phyloP scores from a whole-genome alignment of 139 green algal species.

The Chlamydomonas sp. region DNA sequence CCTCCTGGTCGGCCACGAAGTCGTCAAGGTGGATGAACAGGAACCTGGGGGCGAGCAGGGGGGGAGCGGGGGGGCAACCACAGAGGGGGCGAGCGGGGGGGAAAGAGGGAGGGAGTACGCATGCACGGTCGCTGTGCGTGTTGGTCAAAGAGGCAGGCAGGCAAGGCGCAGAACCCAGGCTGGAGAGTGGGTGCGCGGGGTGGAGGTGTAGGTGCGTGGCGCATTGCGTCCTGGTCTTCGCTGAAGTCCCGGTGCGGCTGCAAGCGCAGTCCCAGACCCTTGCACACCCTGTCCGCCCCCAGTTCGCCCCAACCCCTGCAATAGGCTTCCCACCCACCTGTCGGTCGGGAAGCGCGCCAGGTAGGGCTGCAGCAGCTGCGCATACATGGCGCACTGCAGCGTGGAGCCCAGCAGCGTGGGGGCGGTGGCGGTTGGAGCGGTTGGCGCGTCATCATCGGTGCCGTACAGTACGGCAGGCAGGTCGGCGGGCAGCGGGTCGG shows the following conservation, averaged over 20 bases:
- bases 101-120: too few relatives aligned
- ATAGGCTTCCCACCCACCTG: conserved; percentile 51
- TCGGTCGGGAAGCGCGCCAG: conserved; percentile 65
- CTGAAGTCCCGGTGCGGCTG: not conserved
- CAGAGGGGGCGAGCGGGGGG: not conserved
- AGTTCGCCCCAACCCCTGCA: too few relatives aligned
- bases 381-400: conserved; percentile 64
- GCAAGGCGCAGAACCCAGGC: too few relatives aligned
- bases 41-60: conserved; percentile 54
- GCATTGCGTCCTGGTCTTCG: not conserved
- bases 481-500: not conserved
- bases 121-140: too few relatives aligned
- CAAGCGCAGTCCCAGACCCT: not conserved
- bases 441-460: not conserved
- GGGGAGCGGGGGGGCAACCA: not conserved
- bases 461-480: not conserved
- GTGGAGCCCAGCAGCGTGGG: conserved; percentile 33
- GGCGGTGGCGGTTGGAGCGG: not conserved
- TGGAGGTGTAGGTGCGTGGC: too few relatives aligned
- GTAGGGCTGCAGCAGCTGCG: conserved; percentile 72
- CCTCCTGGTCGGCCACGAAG: conserved; percentile 65
- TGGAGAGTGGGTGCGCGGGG: too few relatives aligned
- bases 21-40: conserved; percentile 82
- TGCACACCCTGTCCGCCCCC: not conserved
- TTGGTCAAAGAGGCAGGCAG: too few relatives aligned